Evolutionary conservation across 495 filamentous ascomycete genomes (phyloP).

Genomic region (Pseudotulostoma volvatum): DNA sequence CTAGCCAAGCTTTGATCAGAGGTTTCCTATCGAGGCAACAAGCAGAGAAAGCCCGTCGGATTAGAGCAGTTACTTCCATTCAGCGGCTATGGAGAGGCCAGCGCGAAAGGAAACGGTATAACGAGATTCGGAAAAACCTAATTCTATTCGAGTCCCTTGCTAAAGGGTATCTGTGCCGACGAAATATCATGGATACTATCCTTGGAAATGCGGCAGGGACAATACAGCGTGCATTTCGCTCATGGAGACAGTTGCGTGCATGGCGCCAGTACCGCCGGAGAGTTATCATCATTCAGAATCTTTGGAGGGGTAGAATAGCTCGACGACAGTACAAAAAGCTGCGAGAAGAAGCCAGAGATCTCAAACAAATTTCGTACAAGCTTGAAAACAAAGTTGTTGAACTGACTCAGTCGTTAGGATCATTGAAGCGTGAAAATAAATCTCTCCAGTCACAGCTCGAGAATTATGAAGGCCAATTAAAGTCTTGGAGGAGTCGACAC

Average conservation of each 20-base stretch:
- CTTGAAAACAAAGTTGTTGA: constrained; percentile 99
- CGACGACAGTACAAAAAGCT: constrained; percentile 71
- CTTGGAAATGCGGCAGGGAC: constrained; percentile 81
- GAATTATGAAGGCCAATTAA: constrained; percentile 90
- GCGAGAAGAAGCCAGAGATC: constrained; percentile 88
- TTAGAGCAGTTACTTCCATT: constrained; percentile 83
- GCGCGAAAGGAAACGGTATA: constrained; percentile 67
- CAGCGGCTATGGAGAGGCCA: constrained; percentile 88
- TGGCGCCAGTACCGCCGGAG: constrained; percentile 85
- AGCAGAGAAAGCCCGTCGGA: constrained; percentile 63
- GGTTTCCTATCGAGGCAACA: constrained; percentile 59
- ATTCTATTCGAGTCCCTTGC: constrained; percentile 75
- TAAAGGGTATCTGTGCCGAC: constrained; percentile 79
- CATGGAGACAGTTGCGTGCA: constrained; percentile 54
- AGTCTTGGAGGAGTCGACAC: constrained; percentile 83
- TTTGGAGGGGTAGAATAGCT: constrained; percentile 80
- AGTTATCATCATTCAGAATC: constrained; percentile 76
- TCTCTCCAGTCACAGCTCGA: constrained; percentile 73
- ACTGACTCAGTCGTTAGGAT: constrained; percentile 82
- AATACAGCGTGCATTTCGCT: constrained; percentile 84
- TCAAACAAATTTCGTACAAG: constrained; percentile 98
- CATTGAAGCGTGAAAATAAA: constrained; percentile 88
- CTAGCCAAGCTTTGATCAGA: constrained; percentile 57
- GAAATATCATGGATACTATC: constrained; percentile 79
- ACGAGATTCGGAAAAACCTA: constrained; percentile 59